Conservation (phyloP, 306 rosid genomes). For the Prunus davidiana region DNA sequence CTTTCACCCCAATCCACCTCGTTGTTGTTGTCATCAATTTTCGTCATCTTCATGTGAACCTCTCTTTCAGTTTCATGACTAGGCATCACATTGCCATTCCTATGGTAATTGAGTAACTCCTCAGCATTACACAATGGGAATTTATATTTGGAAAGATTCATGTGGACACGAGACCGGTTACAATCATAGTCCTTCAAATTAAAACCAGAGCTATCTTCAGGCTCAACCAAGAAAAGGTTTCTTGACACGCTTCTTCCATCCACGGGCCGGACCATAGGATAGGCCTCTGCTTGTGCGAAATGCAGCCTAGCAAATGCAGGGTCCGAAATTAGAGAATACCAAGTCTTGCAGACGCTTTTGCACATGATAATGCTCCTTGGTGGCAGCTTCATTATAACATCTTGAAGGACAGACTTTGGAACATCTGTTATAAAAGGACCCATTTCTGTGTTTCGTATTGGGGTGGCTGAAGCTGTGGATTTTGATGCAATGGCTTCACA, state of each 20-base stretch:
- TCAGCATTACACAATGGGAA: constrained; percentile 23
- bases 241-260: not conserved
- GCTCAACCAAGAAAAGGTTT: constrained; percentile 22
- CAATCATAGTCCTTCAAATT: not conserved
- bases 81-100: not conserved
- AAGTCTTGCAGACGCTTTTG: constrained; percentile 28
- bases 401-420: not conserved
- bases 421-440: constrained; percentile 9
- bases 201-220: constrained; percentile 1
- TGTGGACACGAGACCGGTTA: not conserved
- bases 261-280: constrained; percentile 2
- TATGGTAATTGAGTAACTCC: not conserved
- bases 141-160: constrained; percentile 22
- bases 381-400: constrained; percentile 18
- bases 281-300: not conserved
- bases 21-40: not conserved
- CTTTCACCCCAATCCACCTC: too few species aligned
- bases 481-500: too few species aligned
- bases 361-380: constrained; percentile 21
- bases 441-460: not conserved
- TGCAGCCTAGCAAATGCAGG: constrained; percentile 22
- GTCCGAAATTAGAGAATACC: constrained; percentile 20
- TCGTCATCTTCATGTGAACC: not conserved
- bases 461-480: not conserved
- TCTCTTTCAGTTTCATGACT: not conserved